Percentiles rank a stretch among this genome's conserved stretches.
These are phyloP conservation scores for Eudorina sp. DNA, from an alignment of 139 green algal genomes.

Conservation along the genomic window DNA sequence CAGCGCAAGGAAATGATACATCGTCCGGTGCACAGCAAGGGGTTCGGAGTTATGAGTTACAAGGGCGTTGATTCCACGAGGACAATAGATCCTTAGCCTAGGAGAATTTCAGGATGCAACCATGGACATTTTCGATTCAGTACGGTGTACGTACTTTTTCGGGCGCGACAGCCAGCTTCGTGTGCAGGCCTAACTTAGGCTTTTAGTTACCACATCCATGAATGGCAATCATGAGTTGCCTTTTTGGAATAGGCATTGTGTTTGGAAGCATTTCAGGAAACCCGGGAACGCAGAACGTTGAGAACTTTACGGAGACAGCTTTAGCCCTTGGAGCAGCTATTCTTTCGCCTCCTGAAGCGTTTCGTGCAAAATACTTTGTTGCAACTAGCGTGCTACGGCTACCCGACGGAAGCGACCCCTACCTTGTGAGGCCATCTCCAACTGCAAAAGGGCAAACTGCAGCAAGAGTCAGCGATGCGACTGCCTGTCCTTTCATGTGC, in stretches of 20 bases:
- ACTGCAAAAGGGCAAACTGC: too few species aligned
- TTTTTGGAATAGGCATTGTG: neutral
- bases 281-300: neutral
- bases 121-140: too few species aligned
- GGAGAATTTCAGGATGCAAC: too few species aligned
- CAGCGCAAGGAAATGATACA: too few species aligned
- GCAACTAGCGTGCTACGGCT: neutral
- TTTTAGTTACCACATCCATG: neutral
- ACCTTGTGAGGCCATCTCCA: conserved; percentile 25
- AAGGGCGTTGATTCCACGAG: too few species aligned
- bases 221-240: neutral
- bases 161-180: neutral
- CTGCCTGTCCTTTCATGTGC: neutral
- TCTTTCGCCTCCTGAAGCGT: neutral
- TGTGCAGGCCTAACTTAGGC: neutral
- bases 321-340: neutral
- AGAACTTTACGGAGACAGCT: neutral
- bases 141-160: too few species aligned
- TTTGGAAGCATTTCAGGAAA: conserved; percentile 12
- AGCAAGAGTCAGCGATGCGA: too few species aligned
- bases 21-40: too few species aligned
- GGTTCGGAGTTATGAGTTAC: too few species aligned
- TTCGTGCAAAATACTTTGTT: neutral
- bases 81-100: too few species aligned
- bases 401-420: conserved; percentile 15